Evolutionary conservation across 306 rosid genomes (phyloP).

Genomic region (Dryas alaskensis): DNA sequence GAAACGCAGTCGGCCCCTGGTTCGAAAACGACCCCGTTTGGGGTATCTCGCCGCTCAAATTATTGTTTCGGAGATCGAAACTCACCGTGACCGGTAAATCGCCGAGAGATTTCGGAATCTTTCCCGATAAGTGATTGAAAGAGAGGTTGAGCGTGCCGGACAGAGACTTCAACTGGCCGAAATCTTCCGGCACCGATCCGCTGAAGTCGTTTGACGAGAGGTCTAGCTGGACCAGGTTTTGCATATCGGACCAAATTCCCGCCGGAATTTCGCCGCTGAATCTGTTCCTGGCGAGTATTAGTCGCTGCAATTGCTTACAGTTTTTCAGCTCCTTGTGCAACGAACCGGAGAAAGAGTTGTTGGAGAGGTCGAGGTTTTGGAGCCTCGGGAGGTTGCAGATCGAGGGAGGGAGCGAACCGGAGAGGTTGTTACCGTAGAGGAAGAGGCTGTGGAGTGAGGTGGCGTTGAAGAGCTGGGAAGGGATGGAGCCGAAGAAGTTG

Average conservation of each 20-base stretch:
- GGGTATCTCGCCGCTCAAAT: slow-evolving; percentile 83
- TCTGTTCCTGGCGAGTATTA: slow-evolving; percentile 61
- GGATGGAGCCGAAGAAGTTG: slow-evolving; percentile 67
- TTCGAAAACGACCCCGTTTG: slow-evolving; percentile 87
- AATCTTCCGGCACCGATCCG: slow-evolving; percentile 63
- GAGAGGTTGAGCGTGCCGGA: slow-evolving; percentile 88
- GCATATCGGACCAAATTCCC: slow-evolving; percentile 60
- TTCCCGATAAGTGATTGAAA: slow-evolving; percentile 70
- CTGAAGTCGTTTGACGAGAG: slow-evolving; percentile 61
- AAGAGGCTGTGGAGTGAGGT: slow-evolving; percentile 74
- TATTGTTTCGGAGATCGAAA: slow-evolving; percentile 75
- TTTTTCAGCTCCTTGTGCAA: slow-evolving; percentile 43
- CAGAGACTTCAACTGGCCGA: slow-evolving; percentile 59
- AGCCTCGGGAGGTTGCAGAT: slow-evolving; percentile 66
- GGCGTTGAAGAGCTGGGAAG: slow-evolving; percentile 84
- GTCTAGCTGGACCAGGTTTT: slow-evolving; percentile 57
- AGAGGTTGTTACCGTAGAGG: slow-evolving; percentile 85
- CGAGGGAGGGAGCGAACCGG: slow-evolving; percentile 68
- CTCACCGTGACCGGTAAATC: slow-evolving; percentile 72
- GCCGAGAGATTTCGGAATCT: slow-evolving; percentile 66
- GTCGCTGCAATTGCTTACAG: slow-evolving; percentile 68
- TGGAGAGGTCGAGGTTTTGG: slow-evolving; percentile 86
- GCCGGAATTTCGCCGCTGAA: slow-evolving; percentile 61
- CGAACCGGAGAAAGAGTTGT: slow-evolving; percentile 64
- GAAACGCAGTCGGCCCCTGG: slow-evolving; percentile 95